Percentiles rank a stretch among this genome's conserved stretches.
phyloP scores from a whole-genome alignment of 148 eudicot genomes.

The Cornus suecica region DNA sequence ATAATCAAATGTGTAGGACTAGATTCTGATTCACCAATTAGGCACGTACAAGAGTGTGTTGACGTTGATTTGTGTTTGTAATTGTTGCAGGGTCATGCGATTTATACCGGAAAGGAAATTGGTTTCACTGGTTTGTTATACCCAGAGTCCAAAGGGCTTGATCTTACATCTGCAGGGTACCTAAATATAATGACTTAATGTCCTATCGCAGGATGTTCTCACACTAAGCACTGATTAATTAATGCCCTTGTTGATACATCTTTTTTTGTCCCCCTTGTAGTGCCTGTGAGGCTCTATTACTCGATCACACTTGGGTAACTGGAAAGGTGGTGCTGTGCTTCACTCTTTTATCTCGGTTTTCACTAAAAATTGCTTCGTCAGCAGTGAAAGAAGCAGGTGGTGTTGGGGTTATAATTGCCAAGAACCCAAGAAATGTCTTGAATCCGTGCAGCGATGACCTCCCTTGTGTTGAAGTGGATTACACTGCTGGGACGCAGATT shows the following conservation, averaged over 20 bases:
- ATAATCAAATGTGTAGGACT: too few relatives aligned
- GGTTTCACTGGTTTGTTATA: constrained; percentile 9
- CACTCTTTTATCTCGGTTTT: neutral
- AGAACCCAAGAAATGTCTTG: neutral
- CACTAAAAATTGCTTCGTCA: neutral
- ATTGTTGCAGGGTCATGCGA: constrained; percentile 20
- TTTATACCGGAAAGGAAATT: constrained; percentile 14
- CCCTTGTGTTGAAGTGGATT: constrained; percentile 23
- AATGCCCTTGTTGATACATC: too few relatives aligned
- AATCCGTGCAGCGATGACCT: constrained; percentile 13
- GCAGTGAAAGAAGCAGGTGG: constrained; percentile 14
- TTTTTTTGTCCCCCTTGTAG: neutral
- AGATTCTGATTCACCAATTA: neutral
- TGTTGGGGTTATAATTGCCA: constrained; percentile 22
- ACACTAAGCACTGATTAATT: too few relatives aligned
- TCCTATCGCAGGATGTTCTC: neutral
- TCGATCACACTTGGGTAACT: constrained; percentile 1
- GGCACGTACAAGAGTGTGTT: neutral
- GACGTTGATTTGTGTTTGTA: neutral
- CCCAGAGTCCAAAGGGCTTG: constrained; percentile 4
- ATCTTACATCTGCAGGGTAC: constrained; percentile 2
- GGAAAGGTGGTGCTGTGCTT: constrained; percentile 31
- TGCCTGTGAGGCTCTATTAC: constrained; percentile 8
- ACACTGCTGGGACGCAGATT: constrained; percentile 18
- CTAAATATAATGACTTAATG: neutral